phyloP scores from a whole-genome alignment of 2,329 filamentous ascomycete genomes.

The Exophiala spinifera region DNA sequence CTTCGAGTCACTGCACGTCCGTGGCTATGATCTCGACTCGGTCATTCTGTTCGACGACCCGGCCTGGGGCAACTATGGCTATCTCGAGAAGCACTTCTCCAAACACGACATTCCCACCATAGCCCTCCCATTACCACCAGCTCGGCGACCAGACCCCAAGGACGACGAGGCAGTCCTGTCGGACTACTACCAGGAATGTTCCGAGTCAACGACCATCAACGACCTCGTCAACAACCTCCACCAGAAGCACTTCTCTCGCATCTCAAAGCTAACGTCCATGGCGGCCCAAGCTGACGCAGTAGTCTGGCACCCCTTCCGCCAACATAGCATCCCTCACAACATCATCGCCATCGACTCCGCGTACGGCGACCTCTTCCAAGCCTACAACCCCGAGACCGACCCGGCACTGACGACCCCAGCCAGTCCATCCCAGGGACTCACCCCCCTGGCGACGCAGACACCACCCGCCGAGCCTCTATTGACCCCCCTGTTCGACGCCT shows the following conservation, averaged over 20 bases:
- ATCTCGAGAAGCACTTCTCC: conserved; percentile 65
- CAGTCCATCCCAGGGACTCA: conserved; percentile 5
- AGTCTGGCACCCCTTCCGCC: conserved; percentile 88
- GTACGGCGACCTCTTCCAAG: conserved; percentile 74
- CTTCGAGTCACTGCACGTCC: conserved; percentile 71
- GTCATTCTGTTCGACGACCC: conserved; percentile 67
- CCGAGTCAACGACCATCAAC: conserved; percentile 39
- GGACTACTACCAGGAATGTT: conserved; percentile 59
- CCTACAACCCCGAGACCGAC: conserved; percentile 37
- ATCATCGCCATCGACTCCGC: conserved; percentile 79
- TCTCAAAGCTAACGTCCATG: conserved; percentile 61
- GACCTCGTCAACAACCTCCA: conserved; percentile 53
- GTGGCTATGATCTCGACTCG: conserved; percentile 72
- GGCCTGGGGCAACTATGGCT: conserved; percentile 65
- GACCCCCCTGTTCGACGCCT: conserved; percentile 72
- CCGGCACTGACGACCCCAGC: conserved; percentile 16
- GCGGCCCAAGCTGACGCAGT: conserved; percentile 56
- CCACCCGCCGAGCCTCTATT: conserved; percentile 41
- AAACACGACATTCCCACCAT: conserved; percentile 57
- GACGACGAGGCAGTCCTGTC: conserved; percentile 58
- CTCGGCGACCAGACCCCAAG: conserved; percentile 37
- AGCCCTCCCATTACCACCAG: conserved; percentile 59
- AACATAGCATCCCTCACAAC: conserved; percentile 64
- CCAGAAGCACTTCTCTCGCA: conserved; percentile 53
- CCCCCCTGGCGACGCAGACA: conserved; percentile 21